Evolutionary conservation across 2,329 filamentous ascomycete genomes (phyloP).

Genomic region (Penicillium sclerotigenum): DNA sequence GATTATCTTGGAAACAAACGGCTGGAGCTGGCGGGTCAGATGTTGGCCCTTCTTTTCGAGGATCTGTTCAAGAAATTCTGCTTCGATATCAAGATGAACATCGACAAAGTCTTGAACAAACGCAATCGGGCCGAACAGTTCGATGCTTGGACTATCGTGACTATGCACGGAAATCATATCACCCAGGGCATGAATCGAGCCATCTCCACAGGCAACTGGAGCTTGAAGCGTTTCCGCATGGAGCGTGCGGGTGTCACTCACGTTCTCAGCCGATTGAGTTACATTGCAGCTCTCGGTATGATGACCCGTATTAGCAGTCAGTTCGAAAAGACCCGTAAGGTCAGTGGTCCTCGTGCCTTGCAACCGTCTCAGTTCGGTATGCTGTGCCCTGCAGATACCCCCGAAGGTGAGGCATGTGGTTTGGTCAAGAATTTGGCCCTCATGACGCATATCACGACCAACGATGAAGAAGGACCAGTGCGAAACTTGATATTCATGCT

Average conservation of each 20-base stretch:
- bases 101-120: conserved; percentile 94
- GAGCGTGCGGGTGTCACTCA: conserved; percentile 95
- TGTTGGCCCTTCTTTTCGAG: conserved; percentile 90
- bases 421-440: conserved; percentile 95
- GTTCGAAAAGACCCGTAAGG: conserved; percentile 97
- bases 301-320: conserved; percentile 99
- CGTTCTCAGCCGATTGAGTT: conserved; percentile 90
- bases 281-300: conserved; percentile 96
- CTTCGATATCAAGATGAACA: conserved; percentile 81
- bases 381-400: conserved; percentile 94
- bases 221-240: conserved; percentile 96
- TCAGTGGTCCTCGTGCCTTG: conserved; percentile 89
- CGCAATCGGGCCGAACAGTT: conserved; percentile 84
- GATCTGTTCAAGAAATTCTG: conserved; percentile 97
- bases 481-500: conserved; percentile 81
- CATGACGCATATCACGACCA: conserved; percentile 99
- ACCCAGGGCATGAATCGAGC: conserved; percentile 91
- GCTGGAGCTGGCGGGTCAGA: conserved; percentile 88
- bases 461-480: conserved; percentile 88
- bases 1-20: conserved; percentile 99
- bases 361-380: conserved; percentile 98
- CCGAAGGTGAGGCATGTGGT: conserved; percentile 97
- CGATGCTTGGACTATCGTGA: conserved; percentile 80
- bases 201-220: conserved; percentile 98
- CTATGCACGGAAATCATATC: conserved; percentile 80